These are phyloP conservation scores for Phylloporus rhodoxanthus DNA, from an alignment of 768 basidiomycete species.

Conservation along the genomic window DNA sequence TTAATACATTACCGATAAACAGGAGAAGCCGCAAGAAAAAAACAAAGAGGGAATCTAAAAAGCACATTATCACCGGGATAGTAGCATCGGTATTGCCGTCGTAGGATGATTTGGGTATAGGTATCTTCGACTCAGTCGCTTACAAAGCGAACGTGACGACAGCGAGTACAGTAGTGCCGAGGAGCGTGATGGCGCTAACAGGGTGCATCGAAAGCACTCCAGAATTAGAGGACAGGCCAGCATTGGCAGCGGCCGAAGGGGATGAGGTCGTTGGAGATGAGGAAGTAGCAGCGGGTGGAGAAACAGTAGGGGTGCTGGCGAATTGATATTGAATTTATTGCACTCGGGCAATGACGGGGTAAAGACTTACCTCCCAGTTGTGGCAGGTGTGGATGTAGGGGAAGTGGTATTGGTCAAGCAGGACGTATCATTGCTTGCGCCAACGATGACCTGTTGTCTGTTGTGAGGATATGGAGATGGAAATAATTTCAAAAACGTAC, in stretches of 20 bases:
- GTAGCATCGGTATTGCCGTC: constrained; percentile 28
- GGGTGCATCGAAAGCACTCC: constrained; percentile 24
- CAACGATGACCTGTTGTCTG: constrained; percentile 32
- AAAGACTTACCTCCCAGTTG: neutral
- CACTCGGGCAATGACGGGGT: neutral
- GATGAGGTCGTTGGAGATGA: constrained; percentile 13
- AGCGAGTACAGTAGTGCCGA: constrained; percentile 19
- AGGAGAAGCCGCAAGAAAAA: neutral
- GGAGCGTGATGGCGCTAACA: constrained; percentile 18
- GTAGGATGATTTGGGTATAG: constrained; percentile 35
- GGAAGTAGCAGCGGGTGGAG: neutral
- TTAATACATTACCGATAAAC: constrained; percentile 15
- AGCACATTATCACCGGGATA: constrained; percentile 22
- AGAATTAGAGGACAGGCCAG: constrained; percentile 22
- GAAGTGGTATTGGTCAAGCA: constrained; percentile 28
- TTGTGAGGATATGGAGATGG: neutral
- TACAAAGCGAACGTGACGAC: constrained; percentile 22
- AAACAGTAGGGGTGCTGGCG: constrained; percentile 1
- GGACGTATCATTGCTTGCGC: constrained; percentile 31
- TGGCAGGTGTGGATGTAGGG: neutral
- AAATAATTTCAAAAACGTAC: constrained; percentile 35
- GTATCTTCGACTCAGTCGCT: constrained; percentile 8
- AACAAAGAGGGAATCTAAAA: constrained; percentile 1
- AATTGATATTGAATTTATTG: constrained; percentile 1
- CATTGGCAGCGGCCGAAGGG: constrained; percentile 29